These are phyloP conservation scores for Diatrype stigma DNA, from an alignment of 2,329 filamentous ascomycete genomes.

Conservation along the genomic window DNA sequence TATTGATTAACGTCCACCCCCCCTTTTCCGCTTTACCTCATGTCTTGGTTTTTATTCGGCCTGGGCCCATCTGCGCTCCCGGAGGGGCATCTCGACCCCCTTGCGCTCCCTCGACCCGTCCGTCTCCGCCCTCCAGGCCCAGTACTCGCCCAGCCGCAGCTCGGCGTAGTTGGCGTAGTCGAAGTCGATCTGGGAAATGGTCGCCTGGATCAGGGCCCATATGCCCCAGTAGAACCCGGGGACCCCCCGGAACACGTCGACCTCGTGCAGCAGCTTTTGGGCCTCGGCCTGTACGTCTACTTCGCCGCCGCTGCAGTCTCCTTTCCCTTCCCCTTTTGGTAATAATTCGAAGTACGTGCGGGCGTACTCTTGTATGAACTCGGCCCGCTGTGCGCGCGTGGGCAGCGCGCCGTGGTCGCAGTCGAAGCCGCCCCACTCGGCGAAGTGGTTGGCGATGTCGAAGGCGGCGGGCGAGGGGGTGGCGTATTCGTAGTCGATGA, in stretches of 20 bases:
- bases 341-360: slow-evolving; percentile 62
- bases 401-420: slow-evolving; percentile 86
- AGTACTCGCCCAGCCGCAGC: slow-evolving; percentile 82
- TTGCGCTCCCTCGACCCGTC: slow-evolving; percentile 55
- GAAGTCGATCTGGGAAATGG: slow-evolving; percentile 93
- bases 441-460: slow-evolving; percentile 96
- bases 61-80: slow-evolving; percentile 78
- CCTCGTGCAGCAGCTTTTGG: slow-evolving; percentile 68
- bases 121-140: slow-evolving; percentile 77
- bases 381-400: slow-evolving; percentile 67
- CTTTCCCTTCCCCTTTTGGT: not conserved
- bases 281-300: slow-evolving; percentile 57
- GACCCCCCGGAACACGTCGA: slow-evolving; percentile 82
- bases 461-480: slow-evolving; percentile 92
- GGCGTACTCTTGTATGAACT: slow-evolving; percentile 83
- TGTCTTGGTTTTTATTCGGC: no score
- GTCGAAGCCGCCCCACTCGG: slow-evolving; percentile 96
- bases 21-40: not conserved
- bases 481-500: slow-evolving; percentile 99
- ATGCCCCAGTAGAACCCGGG: slow-evolving; percentile 92
- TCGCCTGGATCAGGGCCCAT: slow-evolving; percentile 92
- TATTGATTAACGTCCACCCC: no score
- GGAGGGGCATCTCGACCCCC: slow-evolving; percentile 47
- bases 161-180: slow-evolving; percentile 94
- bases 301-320: slow-evolving; percentile 26